Evolutionary conservation across 805 yeast genomes (phyloP), one percentile per base, ranked within the genome.

Genomic region (Candida namnaoensis): DNA sequence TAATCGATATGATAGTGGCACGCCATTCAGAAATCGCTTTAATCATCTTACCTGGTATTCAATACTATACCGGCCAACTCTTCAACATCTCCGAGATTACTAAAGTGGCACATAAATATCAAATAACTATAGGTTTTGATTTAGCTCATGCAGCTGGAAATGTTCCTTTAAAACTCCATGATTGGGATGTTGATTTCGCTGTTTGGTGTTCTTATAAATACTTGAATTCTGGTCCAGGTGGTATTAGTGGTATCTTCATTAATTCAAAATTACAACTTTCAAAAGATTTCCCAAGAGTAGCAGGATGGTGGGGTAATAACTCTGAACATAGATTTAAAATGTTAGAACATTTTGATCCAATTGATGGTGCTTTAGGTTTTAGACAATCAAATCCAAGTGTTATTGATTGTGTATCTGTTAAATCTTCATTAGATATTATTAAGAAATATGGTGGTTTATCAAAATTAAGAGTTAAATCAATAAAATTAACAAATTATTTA

Each of bases 231-330:
- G 98, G 98, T 0, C 96, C 98, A 0, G 98, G 98, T 37, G 91
- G 80, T 5, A 85, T 88, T 48, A 95, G 88, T 6, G 96, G 96
- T 1, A 71, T 87, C 23, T 90, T 77, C 53, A 81, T 90, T 34
- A 80, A 90, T 57, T 82, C 78, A 47, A 70, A 61, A 46, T 64
- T 53, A 25, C 47, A 66, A 12, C 46, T 45, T 13, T 52, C 52
- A 10, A 44, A 49, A 35, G 55, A 57, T 27, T 49, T 54, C 19
- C 85, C 95, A 1, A 68, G 97, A 45, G 65, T 87, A 39, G 95
- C 96, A 0, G 98, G 98, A 1, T 90, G 98, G 98, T 90, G 97
- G 96, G 97, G 96, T 1, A 90, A 88, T 55, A 78, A 82, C 50
- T 66, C 81, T 0, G 51, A 53, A 2, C 76, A 76, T 32, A 64